Conservation (phyloP, 495 filamentous ascomycete species). For the Penicillium antarcticum region DNA sequence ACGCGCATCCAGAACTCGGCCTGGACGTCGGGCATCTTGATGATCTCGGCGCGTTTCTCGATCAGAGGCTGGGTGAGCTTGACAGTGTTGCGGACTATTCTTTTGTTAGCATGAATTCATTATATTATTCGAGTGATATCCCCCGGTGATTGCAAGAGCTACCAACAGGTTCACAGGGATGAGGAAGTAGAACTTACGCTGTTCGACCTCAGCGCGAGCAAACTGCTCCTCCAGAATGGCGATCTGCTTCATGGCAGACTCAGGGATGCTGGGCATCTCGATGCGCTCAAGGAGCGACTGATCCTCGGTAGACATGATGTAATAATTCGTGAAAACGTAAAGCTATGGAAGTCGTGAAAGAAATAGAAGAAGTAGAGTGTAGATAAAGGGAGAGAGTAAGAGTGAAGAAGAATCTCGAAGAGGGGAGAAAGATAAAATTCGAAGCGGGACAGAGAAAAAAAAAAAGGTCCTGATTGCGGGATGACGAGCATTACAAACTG, state of each 20-base stretch:
- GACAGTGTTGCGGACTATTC: conserved; percentile 33
- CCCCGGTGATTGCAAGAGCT: background rate
- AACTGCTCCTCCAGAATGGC: conserved; percentile 37
- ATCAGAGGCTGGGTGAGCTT: conserved; percentile 57
- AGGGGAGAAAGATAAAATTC: background rate
- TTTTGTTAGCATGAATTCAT: conserved; percentile 12
- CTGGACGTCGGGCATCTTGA: conserved; percentile 55
- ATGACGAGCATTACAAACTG: background rate
- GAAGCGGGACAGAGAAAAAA: conserved; percentile 10
- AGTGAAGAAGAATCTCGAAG: background rate
- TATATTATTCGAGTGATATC: background rate
- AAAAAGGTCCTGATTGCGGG: conserved; percentile 8
- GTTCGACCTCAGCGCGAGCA: conserved; percentile 35
- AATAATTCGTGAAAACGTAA: background rate
- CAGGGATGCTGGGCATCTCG: conserved; percentile 30
- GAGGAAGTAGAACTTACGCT: conserved; percentile 30
- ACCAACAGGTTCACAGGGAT: background rate
- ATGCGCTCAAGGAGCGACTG: conserved; percentile 32
- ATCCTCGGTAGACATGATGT: conserved; percentile 27
- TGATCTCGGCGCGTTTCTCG: conserved; percentile 63
- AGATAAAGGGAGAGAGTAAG: background rate
- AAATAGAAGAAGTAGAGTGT: background rate
- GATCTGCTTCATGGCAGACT: conserved; percentile 31
- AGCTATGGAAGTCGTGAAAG: background rate
- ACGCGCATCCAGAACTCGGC: conserved; percentile 87